These are phyloP conservation scores for Nannizziopsis arthrosporioides DNA, from an alignment of 2,329 filamentous ascomycete species.

Conservation along the genomic window DNA sequence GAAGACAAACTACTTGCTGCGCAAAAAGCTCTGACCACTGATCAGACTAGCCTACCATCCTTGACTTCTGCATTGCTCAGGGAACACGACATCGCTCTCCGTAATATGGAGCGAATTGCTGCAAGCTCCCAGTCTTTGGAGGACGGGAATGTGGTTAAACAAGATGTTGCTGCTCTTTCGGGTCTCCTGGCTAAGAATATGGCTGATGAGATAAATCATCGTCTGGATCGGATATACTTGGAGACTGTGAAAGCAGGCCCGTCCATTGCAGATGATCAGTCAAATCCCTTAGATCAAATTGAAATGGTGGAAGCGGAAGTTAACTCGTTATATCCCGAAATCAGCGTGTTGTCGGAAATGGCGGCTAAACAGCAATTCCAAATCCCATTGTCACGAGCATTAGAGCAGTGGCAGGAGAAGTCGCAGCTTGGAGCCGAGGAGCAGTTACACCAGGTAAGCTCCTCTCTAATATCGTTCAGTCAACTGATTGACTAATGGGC, in stretches of 20 bases:
- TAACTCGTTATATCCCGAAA: slow-evolving; percentile 31
- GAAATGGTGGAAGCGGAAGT: slow-evolving; percentile 27
- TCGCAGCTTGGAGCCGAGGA: slow-evolving; percentile 23
- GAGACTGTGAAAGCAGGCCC: slow-evolving; percentile 15
- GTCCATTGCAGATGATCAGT: neutral
- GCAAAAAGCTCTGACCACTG: slow-evolving; percentile 23
- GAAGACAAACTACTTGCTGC: slow-evolving; percentile 23
- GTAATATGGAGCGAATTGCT: slow-evolving; percentile 22
- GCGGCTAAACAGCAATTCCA: slow-evolving; percentile 34
- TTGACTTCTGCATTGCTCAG: slow-evolving; percentile 25
- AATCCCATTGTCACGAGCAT: slow-evolving; percentile 29
- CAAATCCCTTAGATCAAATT: slow-evolving; percentile 15
- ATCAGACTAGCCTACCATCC: slow-evolving; percentile 27
- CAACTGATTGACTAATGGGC: neutral
- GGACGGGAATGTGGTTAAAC: slow-evolving; percentile 22
- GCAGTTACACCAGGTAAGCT: slow-evolving; percentile 27
- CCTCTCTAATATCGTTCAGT: neutral
- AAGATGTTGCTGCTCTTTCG: slow-evolving; percentile 23
- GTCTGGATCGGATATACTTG: slow-evolving; percentile 32
- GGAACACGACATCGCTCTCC: slow-evolving; percentile 28
- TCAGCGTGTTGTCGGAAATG: slow-evolving; percentile 31
- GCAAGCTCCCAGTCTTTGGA: slow-evolving; percentile 21
- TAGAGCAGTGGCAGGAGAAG: slow-evolving; percentile 24
- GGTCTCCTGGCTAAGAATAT: slow-evolving; percentile 23
- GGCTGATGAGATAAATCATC: slow-evolving; percentile 29